Evolutionary conservation across 2,329 filamentous ascomycete species (phyloP).

Genomic region (Fusarium anguioides): DNA sequence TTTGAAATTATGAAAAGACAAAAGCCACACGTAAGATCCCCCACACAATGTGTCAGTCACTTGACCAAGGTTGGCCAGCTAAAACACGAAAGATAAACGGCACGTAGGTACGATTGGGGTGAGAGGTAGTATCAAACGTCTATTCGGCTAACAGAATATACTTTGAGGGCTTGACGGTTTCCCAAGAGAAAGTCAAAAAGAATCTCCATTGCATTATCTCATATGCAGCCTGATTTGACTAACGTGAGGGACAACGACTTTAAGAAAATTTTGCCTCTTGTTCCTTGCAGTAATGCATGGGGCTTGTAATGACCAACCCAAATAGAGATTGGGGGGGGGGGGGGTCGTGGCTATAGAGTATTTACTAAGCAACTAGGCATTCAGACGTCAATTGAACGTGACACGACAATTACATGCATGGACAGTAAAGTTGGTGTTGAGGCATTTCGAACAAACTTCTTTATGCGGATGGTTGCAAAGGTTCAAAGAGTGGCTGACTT

Average conservation of each 20-base stretch:
- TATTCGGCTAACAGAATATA: not conserved
- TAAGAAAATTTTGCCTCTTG: constrained; percentile 1
- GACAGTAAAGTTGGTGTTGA: not conserved
- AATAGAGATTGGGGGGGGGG: not conserved
- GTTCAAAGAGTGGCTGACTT: not conserved
- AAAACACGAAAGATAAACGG: constrained; percentile 2
- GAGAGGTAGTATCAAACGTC: constrained; percentile 13
- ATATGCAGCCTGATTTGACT: not conserved
- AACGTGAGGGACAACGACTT: constrained; percentile 25
- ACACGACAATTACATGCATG: not conserved
- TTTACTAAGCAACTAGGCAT: not conserved
- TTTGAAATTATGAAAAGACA: not conserved
- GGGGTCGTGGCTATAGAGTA: constrained; percentile 22
- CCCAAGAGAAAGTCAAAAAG: not conserved
- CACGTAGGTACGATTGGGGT: not conserved
- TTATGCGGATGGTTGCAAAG: not conserved
- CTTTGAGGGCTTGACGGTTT: constrained; percentile 28
- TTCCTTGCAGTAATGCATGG: constrained; percentile 24
- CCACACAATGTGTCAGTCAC: not conserved
- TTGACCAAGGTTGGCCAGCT: constrained; percentile 6
- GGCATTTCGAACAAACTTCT: not conserved
- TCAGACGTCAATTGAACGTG: not conserved
- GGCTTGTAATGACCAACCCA: not conserved
- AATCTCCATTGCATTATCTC: not conserved
- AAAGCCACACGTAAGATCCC: not conserved